Evolutionary conservation across 495 filamentous ascomycete genomes (phyloP), one percentile per base, ranked within the genome.

Genomic region (Xylaria telfairii): DNA sequence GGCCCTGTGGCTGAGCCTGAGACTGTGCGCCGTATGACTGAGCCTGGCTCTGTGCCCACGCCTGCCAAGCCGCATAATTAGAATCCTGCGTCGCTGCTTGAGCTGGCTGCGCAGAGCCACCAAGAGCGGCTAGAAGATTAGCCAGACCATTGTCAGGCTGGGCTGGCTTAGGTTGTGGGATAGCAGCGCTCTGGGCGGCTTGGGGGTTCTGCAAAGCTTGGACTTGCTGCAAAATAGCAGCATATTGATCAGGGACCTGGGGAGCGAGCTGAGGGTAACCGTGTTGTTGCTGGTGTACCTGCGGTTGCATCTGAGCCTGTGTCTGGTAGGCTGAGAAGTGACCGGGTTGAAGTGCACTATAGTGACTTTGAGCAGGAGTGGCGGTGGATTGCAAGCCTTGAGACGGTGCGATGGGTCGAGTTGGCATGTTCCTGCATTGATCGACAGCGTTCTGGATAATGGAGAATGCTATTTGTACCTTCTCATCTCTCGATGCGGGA

Each of bases 401-500:
- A 0, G 82, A 75, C 0, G 82, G 73, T 39, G 81, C 73, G 17
- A 67, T 77, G 3, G 78, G 32, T 15, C 79, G 79, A 53, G 51
- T 80, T 44, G 80, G 74, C 30, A 76, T 74, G 42, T 71, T 71
- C 57, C 73, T 79, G 24, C 84, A 67, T 28, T 71, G 34, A 15
- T 72, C 76, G 1, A 76, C 74, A 4, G 76, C 57, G 9, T 71
- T 74, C 62, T 83, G 77, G 6, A 84, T 49, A 15, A 65, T 70
- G 13, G 76, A 75, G 34, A 71, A 69, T 9, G 76, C 78, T 8
- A 68, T 65, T 54, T 81, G 80, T 21, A 82, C 73, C 15, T 73
- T 71, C 21, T 79, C 71, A 26, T 84, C 78, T 0, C 68, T 67
- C 8, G 80, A 79, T 15, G 81, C 73, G n/a, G 79, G 71, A 2